Base-by-base conservation (phyloP, 1,284 basidiomycete species). In the Cryptococcus sp. region DNA sequence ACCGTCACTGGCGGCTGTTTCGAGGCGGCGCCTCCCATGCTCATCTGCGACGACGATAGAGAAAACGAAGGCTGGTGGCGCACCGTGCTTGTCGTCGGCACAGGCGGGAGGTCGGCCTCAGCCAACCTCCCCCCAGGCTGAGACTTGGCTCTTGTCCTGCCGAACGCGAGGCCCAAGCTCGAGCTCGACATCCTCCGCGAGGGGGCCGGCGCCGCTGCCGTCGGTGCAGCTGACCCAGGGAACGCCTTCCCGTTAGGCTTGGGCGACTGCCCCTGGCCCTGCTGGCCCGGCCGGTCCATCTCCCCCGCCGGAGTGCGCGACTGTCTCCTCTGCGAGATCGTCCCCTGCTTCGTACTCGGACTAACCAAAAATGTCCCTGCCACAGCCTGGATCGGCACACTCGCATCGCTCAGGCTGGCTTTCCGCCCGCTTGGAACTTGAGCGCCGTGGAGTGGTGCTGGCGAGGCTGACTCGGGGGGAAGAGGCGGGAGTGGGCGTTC, bases 111-210 rank as follows among this genome's bases (percentile, higher is more conserved):
- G 11, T 53, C 52, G 12, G 56, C 28, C 7, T 52, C 45, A 9
- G 18, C 57, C 6, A 72, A 71, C 47, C 73, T 53, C 20, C 68
- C 65, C 13, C 69, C 66, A 9, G 76, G 70, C 52, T 76, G 73
- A 11, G 69, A 71, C 15, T 66, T 62, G 7, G 76, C 65, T 23
- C 71, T 57, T 7, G 68, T 36, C 38, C 72, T 50, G 2, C 35
- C 47, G 24, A 24, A 47, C 15, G 12, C 33, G 23, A 47, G 46
- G 33, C 18, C 11, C 9, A 28, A 47, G 23, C 23, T 47, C 16
- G 46, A 46, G 38, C 28, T 21, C 40, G 35, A 15, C 44, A 47
- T 18, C 45, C 45, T 33, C 4, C 28, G 28, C 28, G 28, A 33
- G 5, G 28, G 28, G 5, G 28, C 9, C 28, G 28, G n/a, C n/a